Evolutionary conservation across 371 early-diverging fungal species (phyloP).

Genomic region (Smittium mucronatum): DNA sequence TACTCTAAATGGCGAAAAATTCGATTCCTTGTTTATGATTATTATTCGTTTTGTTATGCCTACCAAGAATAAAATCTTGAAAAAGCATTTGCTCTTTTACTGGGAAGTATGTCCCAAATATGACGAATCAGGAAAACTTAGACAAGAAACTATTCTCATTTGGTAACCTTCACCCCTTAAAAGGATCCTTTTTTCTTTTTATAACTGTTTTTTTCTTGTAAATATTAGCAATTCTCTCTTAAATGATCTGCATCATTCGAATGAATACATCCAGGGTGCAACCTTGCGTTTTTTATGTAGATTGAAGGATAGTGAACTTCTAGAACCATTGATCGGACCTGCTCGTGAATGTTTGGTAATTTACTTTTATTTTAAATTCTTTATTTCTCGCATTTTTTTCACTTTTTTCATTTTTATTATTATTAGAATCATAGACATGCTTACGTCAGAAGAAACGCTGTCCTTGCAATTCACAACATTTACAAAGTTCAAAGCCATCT

Average conservation of each 20-base stretch:
- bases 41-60: constrained; percentile 94
- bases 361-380: constrained; percentile 18
- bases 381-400: background rate
- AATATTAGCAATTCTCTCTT: constrained; percentile 74
- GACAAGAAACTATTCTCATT: constrained; percentile 91
- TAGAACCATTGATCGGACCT: constrained; percentile 88
- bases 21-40: constrained; percentile 82
- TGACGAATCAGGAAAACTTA: constrained; percentile 79
- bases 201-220: background rate
- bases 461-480: constrained; percentile 80
- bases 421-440: constrained; percentile 74
- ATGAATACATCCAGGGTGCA: constrained; percentile 96
- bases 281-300: constrained; percentile 92
- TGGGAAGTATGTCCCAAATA: constrained; percentile 95
- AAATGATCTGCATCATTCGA: constrained; percentile 96
- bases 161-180: constrained; percentile 20
- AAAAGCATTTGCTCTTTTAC: constrained; percentile 89
- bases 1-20: constrained; percentile 86
- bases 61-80: constrained; percentile 78
- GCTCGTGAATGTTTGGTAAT: constrained; percentile 62
- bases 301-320: constrained; percentile 80
- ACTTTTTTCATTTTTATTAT: constrained; percentile 9
- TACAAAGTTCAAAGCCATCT: constrained; percentile 76
- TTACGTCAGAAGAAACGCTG: constrained; percentile 96
- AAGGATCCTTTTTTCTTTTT: background rate